Evolutionary conservation across 2,329 filamentous ascomycete genomes (phyloP).

Genomic region (Aspergillus quadrilineatus): DNA sequence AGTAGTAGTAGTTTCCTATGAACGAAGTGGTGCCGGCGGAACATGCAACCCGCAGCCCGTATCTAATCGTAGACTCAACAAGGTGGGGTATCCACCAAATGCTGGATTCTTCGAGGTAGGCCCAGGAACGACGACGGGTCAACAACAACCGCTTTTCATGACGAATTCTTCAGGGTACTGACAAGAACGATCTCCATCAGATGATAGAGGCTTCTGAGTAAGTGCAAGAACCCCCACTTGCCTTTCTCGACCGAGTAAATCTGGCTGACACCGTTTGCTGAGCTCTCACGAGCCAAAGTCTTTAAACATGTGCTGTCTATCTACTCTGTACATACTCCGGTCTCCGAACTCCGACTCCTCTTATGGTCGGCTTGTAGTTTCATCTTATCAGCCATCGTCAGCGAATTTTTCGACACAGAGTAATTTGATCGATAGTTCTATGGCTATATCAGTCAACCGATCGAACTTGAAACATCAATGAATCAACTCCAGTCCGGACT

Average conservation of each 20-base stretch:
- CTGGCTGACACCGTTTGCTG: too few species aligned
- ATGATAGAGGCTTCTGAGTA: constrained; percentile 12
- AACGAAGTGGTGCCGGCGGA: neutral
- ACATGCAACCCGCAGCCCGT: neutral
- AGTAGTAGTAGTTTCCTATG: too few species aligned
- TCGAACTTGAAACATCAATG: neutral
- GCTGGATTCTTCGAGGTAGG: constrained; percentile 16
- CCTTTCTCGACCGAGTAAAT: neutral
- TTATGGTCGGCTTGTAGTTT: neutral
- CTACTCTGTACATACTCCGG: neutral
- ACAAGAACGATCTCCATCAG: constrained; percentile 6
- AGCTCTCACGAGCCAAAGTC: neutral
- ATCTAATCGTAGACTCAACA: constrained; percentile 3
- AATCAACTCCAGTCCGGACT: neutral
- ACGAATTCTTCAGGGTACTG: constrained; percentile 8
- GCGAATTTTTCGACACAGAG: neutral
- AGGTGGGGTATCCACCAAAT: constrained; percentile 8
- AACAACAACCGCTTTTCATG: constrained; percentile 5
- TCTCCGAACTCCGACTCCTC: constrained; percentile 1
- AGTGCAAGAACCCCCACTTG: constrained; percentile 5
- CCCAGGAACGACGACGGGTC: constrained; percentile 5
- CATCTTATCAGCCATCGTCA: neutral
- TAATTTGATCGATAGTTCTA: neutral
- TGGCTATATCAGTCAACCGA: constrained; percentile 2
- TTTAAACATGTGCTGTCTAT: neutral